These are phyloP conservation scores for Herpetospermum pedunculosum DNA, from an alignment of 306 rosid genomes.

Conservation along the genomic window DNA sequence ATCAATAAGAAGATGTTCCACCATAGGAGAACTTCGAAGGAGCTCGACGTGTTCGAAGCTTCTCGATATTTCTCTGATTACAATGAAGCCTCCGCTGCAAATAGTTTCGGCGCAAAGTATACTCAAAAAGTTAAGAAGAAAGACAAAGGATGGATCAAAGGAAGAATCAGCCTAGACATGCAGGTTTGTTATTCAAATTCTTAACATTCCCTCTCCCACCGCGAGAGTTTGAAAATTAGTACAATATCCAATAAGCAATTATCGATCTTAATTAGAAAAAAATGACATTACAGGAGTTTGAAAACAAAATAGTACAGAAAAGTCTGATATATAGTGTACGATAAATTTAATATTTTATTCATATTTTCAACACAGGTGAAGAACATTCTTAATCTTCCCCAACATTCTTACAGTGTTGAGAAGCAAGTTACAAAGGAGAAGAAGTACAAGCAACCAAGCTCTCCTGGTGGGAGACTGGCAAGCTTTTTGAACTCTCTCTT, in stretches of 20 bases:
- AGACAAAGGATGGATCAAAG: constrained; percentile 42
- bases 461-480: constrained; percentile 89
- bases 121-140: constrained; percentile 44
- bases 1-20: constrained; percentile 63
- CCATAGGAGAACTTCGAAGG: constrained; percentile 55
- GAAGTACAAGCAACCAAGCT: constrained; percentile 80
- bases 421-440: constrained; percentile 39
- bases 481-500: constrained; percentile 90
- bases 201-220: too few relatives aligned
- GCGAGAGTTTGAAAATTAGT: too few relatives aligned
- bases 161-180: constrained; percentile 85
- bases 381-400: constrained; percentile 40
- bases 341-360: neutral
- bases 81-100: constrained; percentile 29
- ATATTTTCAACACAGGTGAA: constrained; percentile 20
- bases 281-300: neutral
- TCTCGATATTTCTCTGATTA: constrained; percentile 82
- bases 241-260: too few relatives aligned
- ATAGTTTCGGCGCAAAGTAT: constrained; percentile 9
- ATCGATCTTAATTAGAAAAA: neutral
- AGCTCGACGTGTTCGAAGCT: constrained; percentile 87
- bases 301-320: too few relatives aligned
- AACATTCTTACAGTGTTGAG: constrained; percentile 1
- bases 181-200: constrained; percentile 13
- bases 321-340: too few relatives aligned